These are phyloP conservation scores for Tolypocladium endophyticum DNA, from an alignment of 2,329 filamentous ascomycete genomes.

Conservation along the genomic window DNA sequence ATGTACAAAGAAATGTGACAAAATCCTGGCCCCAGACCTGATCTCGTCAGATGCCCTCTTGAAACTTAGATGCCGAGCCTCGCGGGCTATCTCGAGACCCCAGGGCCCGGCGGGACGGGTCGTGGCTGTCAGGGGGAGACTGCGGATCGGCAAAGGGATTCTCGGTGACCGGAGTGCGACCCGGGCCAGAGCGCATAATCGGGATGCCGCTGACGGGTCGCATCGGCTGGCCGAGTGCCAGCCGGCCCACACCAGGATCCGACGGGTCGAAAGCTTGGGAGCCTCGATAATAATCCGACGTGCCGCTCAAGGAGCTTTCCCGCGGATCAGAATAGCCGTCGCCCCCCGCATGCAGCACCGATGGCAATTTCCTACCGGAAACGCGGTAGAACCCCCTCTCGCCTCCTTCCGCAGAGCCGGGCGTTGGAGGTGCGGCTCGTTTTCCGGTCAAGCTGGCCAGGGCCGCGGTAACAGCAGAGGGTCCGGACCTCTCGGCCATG, in stretches of 20 bases:
- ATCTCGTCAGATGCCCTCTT: constrained; percentile 25
- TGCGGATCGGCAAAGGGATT: constrained; percentile 31
- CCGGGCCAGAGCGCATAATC: constrained; percentile 55
- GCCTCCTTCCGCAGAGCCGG: constrained; percentile 21
- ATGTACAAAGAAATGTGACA: neutral
- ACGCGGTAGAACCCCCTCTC: constrained; percentile 55
- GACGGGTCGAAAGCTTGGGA: constrained; percentile 34
- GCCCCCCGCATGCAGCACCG: constrained; percentile 50
- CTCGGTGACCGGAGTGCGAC: constrained; percentile 49
- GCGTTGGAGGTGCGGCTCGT: constrained; percentile 16
- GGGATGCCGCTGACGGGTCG: constrained; percentile 49
- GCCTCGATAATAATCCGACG: constrained; percentile 42
- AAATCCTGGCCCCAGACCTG: neutral
- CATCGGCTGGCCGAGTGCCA: constrained; percentile 48
- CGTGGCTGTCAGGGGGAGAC: constrained; percentile 14
- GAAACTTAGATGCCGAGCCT: constrained; percentile 27
- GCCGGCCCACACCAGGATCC: constrained; percentile 22
- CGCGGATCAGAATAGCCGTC: constrained; percentile 49
- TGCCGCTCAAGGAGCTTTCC: constrained; percentile 33
- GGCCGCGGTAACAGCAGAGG: constrained; percentile 33
- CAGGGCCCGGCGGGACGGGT: constrained; percentile 24
- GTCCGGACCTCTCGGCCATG: constrained; percentile 36
- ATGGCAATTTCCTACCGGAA: constrained; percentile 53
- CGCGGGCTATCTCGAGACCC: constrained; percentile 22
- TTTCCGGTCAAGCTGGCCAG: constrained; percentile 36